Conservation (phyloP, 352 stramenopile species). For the Nothophytophthora sp. region DNA sequence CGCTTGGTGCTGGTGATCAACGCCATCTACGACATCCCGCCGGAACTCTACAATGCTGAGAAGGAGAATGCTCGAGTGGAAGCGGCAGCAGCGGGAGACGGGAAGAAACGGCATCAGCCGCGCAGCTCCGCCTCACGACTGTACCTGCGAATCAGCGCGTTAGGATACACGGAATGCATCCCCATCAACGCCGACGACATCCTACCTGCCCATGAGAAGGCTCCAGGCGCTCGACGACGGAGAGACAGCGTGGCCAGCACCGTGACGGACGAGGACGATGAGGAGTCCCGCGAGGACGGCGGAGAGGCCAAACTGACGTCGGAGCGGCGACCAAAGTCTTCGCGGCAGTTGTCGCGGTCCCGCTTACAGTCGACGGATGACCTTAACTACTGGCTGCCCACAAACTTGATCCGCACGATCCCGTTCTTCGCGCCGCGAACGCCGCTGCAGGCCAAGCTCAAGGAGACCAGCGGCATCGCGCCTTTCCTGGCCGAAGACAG, state of each 20-base stretch:
- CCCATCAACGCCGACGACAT: slow-evolving; percentile 63
- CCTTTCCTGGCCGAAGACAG: slow-evolving; percentile 71
- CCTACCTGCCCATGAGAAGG: slow-evolving; percentile 42
- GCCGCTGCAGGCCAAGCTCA: slow-evolving; percentile 70
- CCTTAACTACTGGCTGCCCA: slow-evolving; percentile 72
- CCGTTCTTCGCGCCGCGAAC: slow-evolving; percentile 79
- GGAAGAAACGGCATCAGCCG: slow-evolving; percentile 20
- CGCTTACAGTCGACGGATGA: slow-evolving; percentile 7
- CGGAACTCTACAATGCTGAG: slow-evolving; percentile 74
- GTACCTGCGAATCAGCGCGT: slow-evolving; percentile 71
- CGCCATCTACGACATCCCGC: slow-evolving; percentile 81
- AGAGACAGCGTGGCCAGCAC: slow-evolving; percentile 29
- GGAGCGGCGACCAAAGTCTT: slow-evolving; percentile 3
- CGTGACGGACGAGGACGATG: slow-evolving; percentile 34
- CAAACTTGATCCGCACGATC: slow-evolving; percentile 77
- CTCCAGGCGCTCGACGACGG: slow-evolving; percentile 37
- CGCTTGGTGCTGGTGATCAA: slow-evolving; percentile 77
- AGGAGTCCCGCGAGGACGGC: slow-evolving; percentile 13
- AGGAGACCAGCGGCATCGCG: slow-evolving; percentile 71
- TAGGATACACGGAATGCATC: slow-evolving; percentile 81
- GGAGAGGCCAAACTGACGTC: slow-evolving; percentile 17
- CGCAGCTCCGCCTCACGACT: slow-evolving; percentile 36
- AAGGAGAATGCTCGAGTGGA: slow-evolving; percentile 32
- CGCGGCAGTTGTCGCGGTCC: background rate
- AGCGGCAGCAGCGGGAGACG: slow-evolving; percentile 21